Evolutionary conservation across 2,329 filamentous ascomycete genomes (phyloP), one percentile per base, ranked within the genome.

Genomic region (Neonectria hederae): DNA sequence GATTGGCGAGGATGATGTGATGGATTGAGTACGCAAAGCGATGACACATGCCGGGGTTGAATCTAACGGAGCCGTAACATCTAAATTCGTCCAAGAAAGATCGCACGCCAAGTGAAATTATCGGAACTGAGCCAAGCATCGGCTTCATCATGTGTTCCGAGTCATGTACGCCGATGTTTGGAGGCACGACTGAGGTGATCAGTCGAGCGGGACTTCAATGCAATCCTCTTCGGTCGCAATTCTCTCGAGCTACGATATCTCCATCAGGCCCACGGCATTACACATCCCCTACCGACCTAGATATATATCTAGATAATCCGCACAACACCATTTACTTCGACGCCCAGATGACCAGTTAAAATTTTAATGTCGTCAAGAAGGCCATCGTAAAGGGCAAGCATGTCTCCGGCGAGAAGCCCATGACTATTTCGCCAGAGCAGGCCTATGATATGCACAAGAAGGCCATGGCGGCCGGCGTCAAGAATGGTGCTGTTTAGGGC

Each of bases 351-450:
- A 52, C 49, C 1, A n/a, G 49, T 5, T n/a, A 28, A 9, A n/a
- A 28, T 19, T 26, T 24, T 21, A n/a, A 52, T 10, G 49, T 28
- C 32, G 28, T 52, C 11, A 52, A 52, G 32, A 52, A 52, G 49
- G 49, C 49, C 28, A 35, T 52, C 17, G 49, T 28, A 28, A 52
- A 52, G 49, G 28, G 49, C 49, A 52, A 52, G 49, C 49, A 52
- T 28, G 49, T 52, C 49, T 52, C 35, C 49, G 35, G 49, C 28
- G 49, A 52, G 49, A 52, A 52, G n/a, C 49, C 49, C n/a, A 52
- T 17, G 2, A 28, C 49, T 7, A 28, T 52, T 7, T 52, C 49
- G n/a, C 35, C 49, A 5, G 49, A 19, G 19, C n/a, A 52, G 26
- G 49, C 49, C 7, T 52, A 52, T 21, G 49, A 52, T 13, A 28